phyloP scores from a whole-genome alignment of 2,329 filamentous ascomycete species.

The Teratosphaeria pseudoeucalypti region DNA sequence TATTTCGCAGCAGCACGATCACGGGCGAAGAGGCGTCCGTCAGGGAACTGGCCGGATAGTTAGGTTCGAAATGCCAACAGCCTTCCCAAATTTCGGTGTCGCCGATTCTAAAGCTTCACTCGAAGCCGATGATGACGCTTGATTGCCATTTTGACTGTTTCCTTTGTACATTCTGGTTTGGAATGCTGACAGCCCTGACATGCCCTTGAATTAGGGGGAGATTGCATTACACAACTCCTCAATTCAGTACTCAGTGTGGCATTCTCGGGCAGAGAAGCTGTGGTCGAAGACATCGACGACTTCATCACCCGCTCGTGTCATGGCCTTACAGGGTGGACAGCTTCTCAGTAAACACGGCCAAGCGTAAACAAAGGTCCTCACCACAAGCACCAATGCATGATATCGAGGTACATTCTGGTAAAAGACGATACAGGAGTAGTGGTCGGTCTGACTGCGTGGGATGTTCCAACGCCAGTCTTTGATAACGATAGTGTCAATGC shows the following conservation, averaged over 20 bases:
- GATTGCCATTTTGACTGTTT: conserved; percentile 61
- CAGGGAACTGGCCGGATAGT: not conserved
- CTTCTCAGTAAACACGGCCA: no score
- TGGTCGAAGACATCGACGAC: no score
- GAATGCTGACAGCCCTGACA: not conserved
- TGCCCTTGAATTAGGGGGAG: not conserved
- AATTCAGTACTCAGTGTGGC: not conserved
- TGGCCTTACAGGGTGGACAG: no score
- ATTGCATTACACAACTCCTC: not conserved
- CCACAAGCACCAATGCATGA: no score
- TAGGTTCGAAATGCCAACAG: not conserved
- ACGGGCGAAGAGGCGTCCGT: not conserved
- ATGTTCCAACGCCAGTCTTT: no score
- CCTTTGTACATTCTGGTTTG: not conserved
- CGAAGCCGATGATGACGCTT: conserved; percentile 62
- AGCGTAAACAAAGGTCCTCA: no score
- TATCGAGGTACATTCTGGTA: no score
- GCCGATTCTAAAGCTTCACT: conserved; percentile 55
- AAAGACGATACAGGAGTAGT: no score
- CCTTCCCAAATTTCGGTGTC: conserved; percentile 62
- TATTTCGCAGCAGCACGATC: not conserved
- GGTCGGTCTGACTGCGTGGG: no score
- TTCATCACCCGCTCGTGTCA: no score
- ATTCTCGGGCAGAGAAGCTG: not conserved
- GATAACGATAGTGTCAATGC: no score